Conservation (phyloP, 225 moss, liverwort and hornwort species). For the Polytrichum formosum region DNA sequence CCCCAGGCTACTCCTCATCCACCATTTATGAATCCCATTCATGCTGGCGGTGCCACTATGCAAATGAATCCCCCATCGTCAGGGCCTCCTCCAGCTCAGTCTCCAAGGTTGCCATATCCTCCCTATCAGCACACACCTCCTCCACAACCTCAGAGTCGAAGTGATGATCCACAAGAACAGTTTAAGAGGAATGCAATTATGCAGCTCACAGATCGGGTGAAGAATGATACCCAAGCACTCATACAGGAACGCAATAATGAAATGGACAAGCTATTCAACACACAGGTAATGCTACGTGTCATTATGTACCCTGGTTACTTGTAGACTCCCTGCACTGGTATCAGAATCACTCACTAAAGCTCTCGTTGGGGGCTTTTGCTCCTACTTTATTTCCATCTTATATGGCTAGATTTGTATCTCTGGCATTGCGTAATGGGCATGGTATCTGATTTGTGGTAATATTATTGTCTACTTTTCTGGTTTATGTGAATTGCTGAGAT, state of each 20-base stretch:
- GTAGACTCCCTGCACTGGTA: not conserved
- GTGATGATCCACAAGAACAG: constrained; percentile 67
- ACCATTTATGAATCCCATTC: constrained; percentile 90
- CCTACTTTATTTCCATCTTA: too few relatives aligned
- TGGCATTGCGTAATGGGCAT: too few relatives aligned
- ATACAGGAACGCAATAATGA: constrained; percentile 59
- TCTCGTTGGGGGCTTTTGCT: too few relatives aligned
- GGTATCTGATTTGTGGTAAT: too few relatives aligned
- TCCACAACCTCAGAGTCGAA: constrained; percentile 31
- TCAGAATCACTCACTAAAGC: too few relatives aligned
- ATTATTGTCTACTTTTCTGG: too few relatives aligned
- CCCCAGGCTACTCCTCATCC: constrained; percentile 52
- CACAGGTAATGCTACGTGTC: constrained; percentile 34
- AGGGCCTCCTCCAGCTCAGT: constrained; percentile 42
- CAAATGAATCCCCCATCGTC: constrained; percentile 46
- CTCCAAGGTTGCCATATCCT: constrained; percentile 68
- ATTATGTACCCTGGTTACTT: not conserved
- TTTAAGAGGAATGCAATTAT: constrained; percentile 68
- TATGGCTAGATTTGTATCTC: too few relatives aligned
- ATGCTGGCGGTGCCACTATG: constrained; percentile 49
- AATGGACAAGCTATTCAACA: constrained; percentile 83
- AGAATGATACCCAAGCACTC: constrained; percentile 54
- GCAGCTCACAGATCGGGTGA: constrained; percentile 55
- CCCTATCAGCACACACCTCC: constrained; percentile 67
- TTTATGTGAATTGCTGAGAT: too few relatives aligned